Percentiles rank a stretch among this genome's conserved stretches.
Evolutionary conservation across 345 rosid genomes (phyloP).

Genomic region (Ricinus communis): DNA sequence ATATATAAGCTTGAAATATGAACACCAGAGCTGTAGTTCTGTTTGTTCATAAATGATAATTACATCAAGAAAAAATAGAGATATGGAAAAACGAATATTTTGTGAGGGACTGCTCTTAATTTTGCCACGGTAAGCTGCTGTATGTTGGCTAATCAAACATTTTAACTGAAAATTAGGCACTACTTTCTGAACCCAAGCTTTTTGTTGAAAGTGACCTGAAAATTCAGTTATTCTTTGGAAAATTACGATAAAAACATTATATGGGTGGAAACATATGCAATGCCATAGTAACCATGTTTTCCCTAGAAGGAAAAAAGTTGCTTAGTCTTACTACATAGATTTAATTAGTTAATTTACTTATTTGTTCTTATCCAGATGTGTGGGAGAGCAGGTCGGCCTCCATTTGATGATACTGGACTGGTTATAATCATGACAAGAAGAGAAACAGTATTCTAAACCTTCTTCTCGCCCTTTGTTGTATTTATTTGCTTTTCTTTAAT

Average conservation of each 20-base stretch:
- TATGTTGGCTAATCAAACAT: neutral
- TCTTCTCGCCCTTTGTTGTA: slow-evolving; percentile 15
- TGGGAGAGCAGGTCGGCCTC: slow-evolving; percentile 99
- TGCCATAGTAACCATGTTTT: neutral
- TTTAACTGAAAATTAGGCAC: neutral
- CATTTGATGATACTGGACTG: slow-evolving; percentile 91
- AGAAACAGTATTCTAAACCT: slow-evolving; percentile 63
- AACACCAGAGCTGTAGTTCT: neutral
- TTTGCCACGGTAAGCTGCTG: neutral
- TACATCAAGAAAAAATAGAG: neutral
- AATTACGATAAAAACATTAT: neutral
- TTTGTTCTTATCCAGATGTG: slow-evolving; percentile 71
- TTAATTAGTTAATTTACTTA: no score
- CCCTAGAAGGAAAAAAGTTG: neutral
- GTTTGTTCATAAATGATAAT: neutral
- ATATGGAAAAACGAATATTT: neutral
- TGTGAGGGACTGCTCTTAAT: neutral
- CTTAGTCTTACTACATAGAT: no score
- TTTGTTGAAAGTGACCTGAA: neutral
- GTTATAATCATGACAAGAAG: slow-evolving; percentile 95
- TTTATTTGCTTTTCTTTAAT: slow-evolving; percentile 20
- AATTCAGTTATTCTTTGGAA: neutral
- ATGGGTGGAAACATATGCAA: neutral
- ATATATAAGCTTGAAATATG: neutral
- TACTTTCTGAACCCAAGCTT: neutral